Evolutionary conservation across 352 stramenopile species (phyloP), one percentile per base, ranked within the genome.

Genomic region (Globisporangium nodosum): DNA sequence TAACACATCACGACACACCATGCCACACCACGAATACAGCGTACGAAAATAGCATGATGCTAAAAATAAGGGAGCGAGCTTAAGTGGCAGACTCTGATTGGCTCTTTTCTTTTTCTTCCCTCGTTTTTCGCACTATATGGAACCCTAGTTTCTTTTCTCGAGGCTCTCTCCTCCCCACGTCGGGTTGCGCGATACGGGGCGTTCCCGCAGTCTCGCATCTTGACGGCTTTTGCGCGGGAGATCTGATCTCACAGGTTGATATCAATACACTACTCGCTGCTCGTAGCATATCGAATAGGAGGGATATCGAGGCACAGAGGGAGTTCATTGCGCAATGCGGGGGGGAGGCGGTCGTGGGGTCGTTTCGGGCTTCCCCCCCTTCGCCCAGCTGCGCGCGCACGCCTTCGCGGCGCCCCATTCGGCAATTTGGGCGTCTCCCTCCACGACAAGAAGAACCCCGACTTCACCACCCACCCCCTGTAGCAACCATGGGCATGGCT

Each of bases 401-500:
- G 43, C 43, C 6, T 43, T n/a, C 33, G 43, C 39, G 6, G 21
- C 18, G 8, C 5, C 6, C 13, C 74, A 85, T 78, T 85, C 76
- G 61, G 64, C 63, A 81, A 84, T 81, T 71, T 74, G 64, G 60
- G 27, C 43, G 43, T 48, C 43, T 48, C 24, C 52, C 40, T 43
- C 46, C 31, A 42, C 37, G 18, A 5, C 37, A 16, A 12, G 9
- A 42, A 12, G 11, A 47, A 50, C 52, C 16, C 6, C 49, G 6
- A 3, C 49, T 35, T 52, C 48, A 53, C 54, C 60, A 54, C 30
- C 47, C 21, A 50, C 37, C 15, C 33, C 46, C 24, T 48, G 31
- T 47, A 71, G 74, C 64, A 86, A 90, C 69, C 73, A 99, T 99
- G 97, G 97, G 97, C 55, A 98, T 99, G 68, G 80, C 98, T 54